Conservation (phyloP, 805 yeast species). For the Lipomyces mesembrius region DNA sequence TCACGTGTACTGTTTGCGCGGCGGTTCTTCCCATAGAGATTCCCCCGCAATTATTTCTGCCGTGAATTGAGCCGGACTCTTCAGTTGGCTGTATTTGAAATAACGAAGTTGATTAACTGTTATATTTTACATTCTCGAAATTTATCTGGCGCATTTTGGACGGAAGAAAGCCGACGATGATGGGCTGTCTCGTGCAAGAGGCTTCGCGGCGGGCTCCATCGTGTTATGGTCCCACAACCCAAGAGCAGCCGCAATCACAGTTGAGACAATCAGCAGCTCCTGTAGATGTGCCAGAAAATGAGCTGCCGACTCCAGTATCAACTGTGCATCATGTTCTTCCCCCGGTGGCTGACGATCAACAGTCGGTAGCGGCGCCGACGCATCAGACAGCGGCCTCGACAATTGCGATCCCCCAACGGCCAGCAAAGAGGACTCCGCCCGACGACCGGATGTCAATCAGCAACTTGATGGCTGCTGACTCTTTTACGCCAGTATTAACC, state of each 20-base stretch:
- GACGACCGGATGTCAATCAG: not conserved
- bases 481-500: not conserved
- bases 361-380: not conserved
- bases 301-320: not conserved
- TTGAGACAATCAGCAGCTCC: not conserved
- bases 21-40: too few relatives aligned
- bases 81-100: not conserved
- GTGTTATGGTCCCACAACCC: not conserved
- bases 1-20: too few relatives aligned
- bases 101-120: not conserved
- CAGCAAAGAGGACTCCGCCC: not conserved
- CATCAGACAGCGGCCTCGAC: not conserved
- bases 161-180: not conserved
- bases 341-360: not conserved
- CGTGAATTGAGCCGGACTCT: too few relatives aligned
- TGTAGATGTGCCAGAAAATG: not conserved
- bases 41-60: too few relatives aligned
- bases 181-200: slow-evolving; percentile 4
- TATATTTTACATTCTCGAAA: not conserved
- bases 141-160: not conserved
- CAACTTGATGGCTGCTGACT: not conserved
- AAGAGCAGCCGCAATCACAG: not conserved
- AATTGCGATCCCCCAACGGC: not conserved
- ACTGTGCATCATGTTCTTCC: not conserved
- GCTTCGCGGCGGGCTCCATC: not conserved